A percentile compares a stretch with the other conserved stretches of the same genome.
These are phyloP conservation scores for Schizosaccharomyces osmophilus DNA, from an alignment of 805 yeast species.

Conservation along the genomic window DNA sequence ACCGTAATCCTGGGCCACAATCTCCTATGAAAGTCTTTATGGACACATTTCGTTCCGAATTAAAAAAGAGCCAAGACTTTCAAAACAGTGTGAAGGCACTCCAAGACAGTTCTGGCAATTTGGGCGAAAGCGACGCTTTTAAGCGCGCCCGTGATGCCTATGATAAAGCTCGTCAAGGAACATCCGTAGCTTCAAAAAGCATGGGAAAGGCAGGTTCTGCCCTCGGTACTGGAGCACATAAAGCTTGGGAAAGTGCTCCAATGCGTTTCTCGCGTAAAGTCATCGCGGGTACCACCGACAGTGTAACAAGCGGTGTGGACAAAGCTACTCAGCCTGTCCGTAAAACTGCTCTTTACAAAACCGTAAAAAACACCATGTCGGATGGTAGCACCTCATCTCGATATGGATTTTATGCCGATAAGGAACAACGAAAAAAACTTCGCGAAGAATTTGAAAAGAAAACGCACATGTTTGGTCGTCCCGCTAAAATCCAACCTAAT, in stretches of 20 bases:
- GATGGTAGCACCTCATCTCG: slow-evolving; percentile 59
- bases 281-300: slow-evolving; percentile 59
- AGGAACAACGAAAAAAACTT: slow-evolving; percentile 53
- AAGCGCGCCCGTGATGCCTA: slow-evolving; percentile 42
- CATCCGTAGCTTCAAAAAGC: slow-evolving; percentile 12
- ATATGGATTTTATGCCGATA: slow-evolving; percentile 79
- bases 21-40: slow-evolving; percentile 81
- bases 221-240: slow-evolving; percentile 67
- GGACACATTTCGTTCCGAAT: slow-evolving; percentile 75
- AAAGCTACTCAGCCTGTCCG: slow-evolving; percentile 78
- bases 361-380: slow-evolving; percentile 65
- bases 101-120: slow-evolving; percentile 83
- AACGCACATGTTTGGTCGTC: slow-evolving; percentile 5
- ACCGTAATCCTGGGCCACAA: slow-evolving; percentile 13
- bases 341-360: slow-evolving; percentile 69
- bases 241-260: slow-evolving; percentile 91
- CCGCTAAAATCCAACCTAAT: slow-evolving; percentile 20
- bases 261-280: slow-evolving; percentile 73
- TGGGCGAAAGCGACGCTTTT: slow-evolving; percentile 82
- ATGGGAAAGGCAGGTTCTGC: slow-evolving; percentile 51
- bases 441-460: slow-evolving; percentile 25
- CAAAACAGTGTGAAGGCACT: slow-evolving; percentile 83
- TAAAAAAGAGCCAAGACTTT: slow-evolving; percentile 71
- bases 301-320: slow-evolving; percentile 33
- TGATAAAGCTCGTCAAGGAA: not conserved